phyloP scores from a whole-genome alignment of 2,329 filamentous ascomycete genomes.

The Pseudofabraea citricarpa region DNA sequence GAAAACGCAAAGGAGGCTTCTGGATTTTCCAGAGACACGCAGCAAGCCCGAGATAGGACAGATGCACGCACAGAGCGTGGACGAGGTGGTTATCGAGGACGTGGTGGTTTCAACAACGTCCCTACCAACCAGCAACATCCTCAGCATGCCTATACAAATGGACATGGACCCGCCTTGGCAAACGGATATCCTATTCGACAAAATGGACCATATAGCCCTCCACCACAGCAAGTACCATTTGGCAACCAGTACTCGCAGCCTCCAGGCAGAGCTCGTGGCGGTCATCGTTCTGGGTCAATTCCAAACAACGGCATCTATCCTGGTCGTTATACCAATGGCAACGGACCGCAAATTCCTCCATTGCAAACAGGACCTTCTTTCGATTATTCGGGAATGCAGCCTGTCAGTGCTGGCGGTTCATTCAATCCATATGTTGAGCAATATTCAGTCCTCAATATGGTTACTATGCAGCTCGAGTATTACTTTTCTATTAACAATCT shows the following conservation, averaged over 20 bases:
- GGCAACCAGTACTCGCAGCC: conserved; percentile 24
- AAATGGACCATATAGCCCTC: conserved; percentile 28
- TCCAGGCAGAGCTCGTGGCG: conserved; percentile 39
- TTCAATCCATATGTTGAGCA: conserved; percentile 55
- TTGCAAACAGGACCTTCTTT: conserved; percentile 46
- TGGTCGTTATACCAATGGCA: conserved; percentile 31
- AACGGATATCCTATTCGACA: conserved; percentile 24
- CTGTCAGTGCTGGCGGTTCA: conserved; percentile 53
- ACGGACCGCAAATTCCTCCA: conserved; percentile 32
- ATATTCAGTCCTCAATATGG: conserved; percentile 36
- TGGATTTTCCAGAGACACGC: conserved; percentile 19
- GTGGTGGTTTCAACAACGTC: conserved; percentile 32
- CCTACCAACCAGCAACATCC: conserved; percentile 26
- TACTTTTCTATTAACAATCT: conserved; percentile 97
- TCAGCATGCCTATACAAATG: conserved; percentile 34
- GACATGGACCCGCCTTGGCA: conserved; percentile 26
- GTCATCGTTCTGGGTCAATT: conserved; percentile 57
- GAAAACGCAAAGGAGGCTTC: conserved; percentile 25
- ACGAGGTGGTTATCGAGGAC: conserved; percentile 40
- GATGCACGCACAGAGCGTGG: conserved; percentile 34
- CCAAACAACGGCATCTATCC: conserved; percentile 48
- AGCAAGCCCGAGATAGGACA: conserved; percentile 28
- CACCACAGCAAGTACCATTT: conserved; percentile 31
- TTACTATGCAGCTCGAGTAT: conserved; percentile 67
- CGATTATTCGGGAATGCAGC: conserved; percentile 48